Conservation (phyloP, 106 monocot genomes). For the Iris macrosiphon region DNA sequence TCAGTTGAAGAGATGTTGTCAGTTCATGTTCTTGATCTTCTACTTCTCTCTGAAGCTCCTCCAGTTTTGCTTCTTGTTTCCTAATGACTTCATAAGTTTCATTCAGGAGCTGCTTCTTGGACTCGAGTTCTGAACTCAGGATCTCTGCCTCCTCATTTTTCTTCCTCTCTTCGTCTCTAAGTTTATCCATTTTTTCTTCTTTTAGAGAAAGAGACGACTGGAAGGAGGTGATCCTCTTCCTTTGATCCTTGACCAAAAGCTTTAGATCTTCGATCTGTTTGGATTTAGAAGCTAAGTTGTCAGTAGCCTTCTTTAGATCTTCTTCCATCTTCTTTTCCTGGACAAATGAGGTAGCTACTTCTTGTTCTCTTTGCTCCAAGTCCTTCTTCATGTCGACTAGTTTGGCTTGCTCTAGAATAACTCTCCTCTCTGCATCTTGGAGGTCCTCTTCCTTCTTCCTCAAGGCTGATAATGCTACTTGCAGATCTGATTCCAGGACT, state of each 20-base stretch:
- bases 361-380: constrained; percentile 31
- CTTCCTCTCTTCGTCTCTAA: constrained; percentile 25
- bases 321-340: constrained; percentile 43
- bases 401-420: constrained; percentile 26
- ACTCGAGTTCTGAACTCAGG: constrained; percentile 25
- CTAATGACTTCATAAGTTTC: constrained; percentile 27
- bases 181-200: constrained; percentile 25
- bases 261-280: constrained; percentile 32
- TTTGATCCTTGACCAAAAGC: constrained; percentile 34
- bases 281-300: constrained; percentile 28
- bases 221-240: constrained; percentile 16
- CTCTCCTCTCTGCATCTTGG: constrained; percentile 34
- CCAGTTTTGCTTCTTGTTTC: constrained; percentile 34
- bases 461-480: constrained; percentile 35
- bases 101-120: constrained; percentile 25
- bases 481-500: constrained; percentile 39
- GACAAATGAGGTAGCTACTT: constrained; percentile 25
- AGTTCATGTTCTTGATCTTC: constrained; percentile 30
- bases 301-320: constrained; percentile 24
- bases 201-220: constrained; percentile 30
- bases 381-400: constrained; percentile 26
- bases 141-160: constrained; percentile 26
- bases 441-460: constrained; percentile 52
- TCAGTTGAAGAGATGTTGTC: constrained; percentile 19
- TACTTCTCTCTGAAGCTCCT: constrained; percentile 21